Conservation (phyloP, 2,329 filamentous ascomycete genomes). For the Neonectria faginata region DNA sequence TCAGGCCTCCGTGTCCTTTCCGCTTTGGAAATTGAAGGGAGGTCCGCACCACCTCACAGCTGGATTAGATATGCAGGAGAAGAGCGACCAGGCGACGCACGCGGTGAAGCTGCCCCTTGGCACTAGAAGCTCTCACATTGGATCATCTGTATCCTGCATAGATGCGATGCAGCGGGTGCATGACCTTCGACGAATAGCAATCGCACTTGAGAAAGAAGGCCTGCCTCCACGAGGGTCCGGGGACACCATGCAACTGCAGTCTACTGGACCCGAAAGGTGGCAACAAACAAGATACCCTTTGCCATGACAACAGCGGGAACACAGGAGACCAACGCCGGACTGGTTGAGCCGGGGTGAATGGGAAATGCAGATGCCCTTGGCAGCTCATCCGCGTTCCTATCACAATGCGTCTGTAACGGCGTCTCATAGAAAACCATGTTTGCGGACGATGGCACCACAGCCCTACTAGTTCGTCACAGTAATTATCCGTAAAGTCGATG, state of each 20-base stretch:
- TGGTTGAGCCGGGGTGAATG: slow-evolving; percentile 7
- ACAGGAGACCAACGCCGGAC: not conserved
- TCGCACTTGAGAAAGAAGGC: not conserved
- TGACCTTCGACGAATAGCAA: slow-evolving; percentile 21
- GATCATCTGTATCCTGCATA: slow-evolving; percentile 35
- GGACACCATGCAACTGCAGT: slow-evolving; percentile 17
- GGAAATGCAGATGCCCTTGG: slow-evolving; percentile 8
- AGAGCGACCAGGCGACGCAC: not conserved
- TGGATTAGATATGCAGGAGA: slow-evolving; percentile 11
- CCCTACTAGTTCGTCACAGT: not conserved
- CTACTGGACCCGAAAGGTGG: slow-evolving; percentile 19
- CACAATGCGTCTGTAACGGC: slow-evolving; percentile 7
- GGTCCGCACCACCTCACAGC: not conserved
- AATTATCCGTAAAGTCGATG: slow-evolving; percentile 8
- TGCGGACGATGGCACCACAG: not conserved
- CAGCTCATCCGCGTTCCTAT: slow-evolving; percentile 4
- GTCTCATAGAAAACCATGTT: slow-evolving; percentile 1
- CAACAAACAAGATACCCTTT: slow-evolving; percentile 25
- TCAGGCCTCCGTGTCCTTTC: not conserved
- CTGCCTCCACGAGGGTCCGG: slow-evolving; percentile 6
- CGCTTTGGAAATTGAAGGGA: slow-evolving; percentile 13
- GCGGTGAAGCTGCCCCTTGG: slow-evolving; percentile 21
- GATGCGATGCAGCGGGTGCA: slow-evolving; percentile 27
- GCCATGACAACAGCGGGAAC: slow-evolving; percentile 23
- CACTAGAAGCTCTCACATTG: slow-evolving; percentile 26